Evolutionary conservation across 805 yeast species (phyloP), one percentile per base, ranked within the genome.

Genomic region (Sugiyamaella boreocaroliniensis): DNA sequence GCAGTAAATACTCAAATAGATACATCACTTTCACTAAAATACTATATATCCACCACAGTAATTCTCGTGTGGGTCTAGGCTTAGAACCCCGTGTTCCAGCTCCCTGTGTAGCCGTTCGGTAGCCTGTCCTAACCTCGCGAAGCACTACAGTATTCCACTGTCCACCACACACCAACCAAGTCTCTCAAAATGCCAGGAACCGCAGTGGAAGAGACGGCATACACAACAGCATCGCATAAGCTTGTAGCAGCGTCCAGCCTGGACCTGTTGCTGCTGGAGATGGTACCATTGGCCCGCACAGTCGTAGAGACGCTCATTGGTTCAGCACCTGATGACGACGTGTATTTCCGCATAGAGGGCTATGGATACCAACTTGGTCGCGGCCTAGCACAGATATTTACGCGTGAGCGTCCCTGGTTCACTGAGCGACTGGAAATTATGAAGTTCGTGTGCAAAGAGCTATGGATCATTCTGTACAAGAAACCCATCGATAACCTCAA

Each of bases 401-500:
- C 76, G 26, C 63, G 74, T 62, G 62, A 71, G 64, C 61, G 77
- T 64, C 59, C 71, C 48, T 64, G 79, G 66, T 67, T 83, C 64
- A 74, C 72, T 18, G 90, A 86, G 55, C 75, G 86, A 11, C 69
- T 92, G 40, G 90, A 87, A 58, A 78, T 92, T 41, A 87, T 93
- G 88, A 92, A 92, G 69, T 89, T 88, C 66, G 79, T 93, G 4
- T 90, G 98, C 66, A 78, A 95, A 45, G 97, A 90, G 60, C 85
- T 90, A 29, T 93, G 98, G 98, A 82, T 79, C 60, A 70, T 77
- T 50, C 65, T 92, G 29, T 89, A 81, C 69, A 80, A 82, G 40
- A 92, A 89, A 68, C 97, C 86, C 66, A 87, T 93, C 74, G 97
- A 90, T 66, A 89, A 89, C 60, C 74, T 93, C 54, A 79, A 95